phyloP scores from a whole-genome alignment of 306 rosid genomes.

The Chamaecrista fasciculata region DNA sequence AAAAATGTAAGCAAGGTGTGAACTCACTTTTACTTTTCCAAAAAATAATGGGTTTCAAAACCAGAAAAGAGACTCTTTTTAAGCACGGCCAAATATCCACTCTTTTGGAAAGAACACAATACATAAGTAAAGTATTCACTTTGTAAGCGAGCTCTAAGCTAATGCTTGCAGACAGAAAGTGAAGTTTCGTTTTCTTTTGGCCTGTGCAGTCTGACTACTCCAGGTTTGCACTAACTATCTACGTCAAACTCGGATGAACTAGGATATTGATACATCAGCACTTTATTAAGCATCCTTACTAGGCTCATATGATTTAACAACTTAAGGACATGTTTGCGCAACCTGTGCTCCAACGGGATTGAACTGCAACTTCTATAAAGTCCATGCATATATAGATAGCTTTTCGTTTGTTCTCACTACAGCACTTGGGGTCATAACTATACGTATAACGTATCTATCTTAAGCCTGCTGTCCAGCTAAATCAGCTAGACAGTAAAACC shows the following conservation, averaged over 20 bases:
- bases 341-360: not conserved
- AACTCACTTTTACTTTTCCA: not conserved
- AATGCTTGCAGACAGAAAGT: not conserved
- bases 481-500: not conserved
- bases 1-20: not conserved
- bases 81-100: not conserved
- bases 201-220: not conserved
- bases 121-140: not conserved
- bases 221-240: not conserved
- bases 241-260: not conserved
- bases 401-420: not conserved
- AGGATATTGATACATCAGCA: not conserved
- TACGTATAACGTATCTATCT: not conserved
- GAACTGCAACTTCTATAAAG: not conserved
- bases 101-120: not conserved
- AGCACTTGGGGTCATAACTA: not conserved
- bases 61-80: not conserved
- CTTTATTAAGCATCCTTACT: slow-evolving; percentile 5
- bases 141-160: not conserved
- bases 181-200: not conserved
- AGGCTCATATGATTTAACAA: not conserved
- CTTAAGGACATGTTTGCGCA: not conserved
- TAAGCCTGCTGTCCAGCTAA: not conserved
- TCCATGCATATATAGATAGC: not conserved
- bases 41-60: not conserved